Base-by-base conservation (phyloP, 1,284 basidiomycete genomes). In the Tilletia walkeri region DNA sequence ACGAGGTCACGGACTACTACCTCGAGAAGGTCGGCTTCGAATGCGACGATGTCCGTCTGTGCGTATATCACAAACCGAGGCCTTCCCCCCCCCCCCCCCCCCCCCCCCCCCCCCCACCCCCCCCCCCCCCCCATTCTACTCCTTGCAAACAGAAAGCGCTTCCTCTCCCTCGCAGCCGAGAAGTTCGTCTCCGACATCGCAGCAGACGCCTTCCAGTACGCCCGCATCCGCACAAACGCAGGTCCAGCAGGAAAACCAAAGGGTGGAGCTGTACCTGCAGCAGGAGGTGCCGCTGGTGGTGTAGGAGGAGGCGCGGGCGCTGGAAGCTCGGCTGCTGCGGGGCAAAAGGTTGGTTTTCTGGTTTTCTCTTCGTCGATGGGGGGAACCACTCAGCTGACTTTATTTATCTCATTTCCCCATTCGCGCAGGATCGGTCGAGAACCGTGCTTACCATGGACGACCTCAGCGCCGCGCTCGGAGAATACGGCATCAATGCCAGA, bases 371-470 rank as follows among this genome's bases (percentile, higher is more conserved):
- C 1, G 1, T 30, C 24, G 24, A 30, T 30, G 24, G 24, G 24
- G 24, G 24, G 24, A 30, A 30, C 24, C 24, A 49, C 48, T 14
- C 48, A 14, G 48, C 12, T 14, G 48, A n/a, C n/a, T 49, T 49
- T 49, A 49, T 63, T 14, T 24, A 65, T 66, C 70, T 38, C 45
- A 53, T 47, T 47, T 36, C 24, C 10, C 30, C 24, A 30, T 2
- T 30, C 24, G 24, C 24, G 18, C 48, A 71, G 36, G 94, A 96
- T 82, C 93, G 94, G 82, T 93, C 93, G 49, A 89, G 93, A 75
- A 98, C 96, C n/a, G 94, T 95, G 0, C 86, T 99, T 72, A 97
- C 94, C 4, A 97, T 98, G 94, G 96, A 99, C 74, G 96, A 99
- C 82, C 87, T 99, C 63, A 91, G 91, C 72, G 88, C 94, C 6